Conservation (phyloP, 1,284 basidiomycete genomes). For the Pseudozyma flocculosa region DNA sequence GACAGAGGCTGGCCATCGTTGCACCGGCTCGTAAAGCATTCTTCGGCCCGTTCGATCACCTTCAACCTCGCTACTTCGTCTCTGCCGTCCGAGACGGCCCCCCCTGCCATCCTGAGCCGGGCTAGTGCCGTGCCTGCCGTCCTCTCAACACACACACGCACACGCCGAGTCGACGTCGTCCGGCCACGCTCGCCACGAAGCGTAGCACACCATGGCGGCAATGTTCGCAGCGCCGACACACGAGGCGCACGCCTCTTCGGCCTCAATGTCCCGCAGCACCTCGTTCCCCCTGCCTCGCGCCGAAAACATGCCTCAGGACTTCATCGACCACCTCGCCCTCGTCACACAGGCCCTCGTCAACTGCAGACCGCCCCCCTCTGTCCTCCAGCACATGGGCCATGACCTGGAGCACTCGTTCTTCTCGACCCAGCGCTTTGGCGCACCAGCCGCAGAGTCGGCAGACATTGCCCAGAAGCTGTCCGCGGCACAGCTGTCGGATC, state of each 20-base stretch:
- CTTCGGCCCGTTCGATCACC: too few species aligned
- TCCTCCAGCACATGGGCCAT: conserved; percentile 23
- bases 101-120: too few species aligned
- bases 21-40: too few species aligned
- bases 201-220: background rate
- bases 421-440: background rate
- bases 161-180: too few species aligned
- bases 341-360: conserved; percentile 46
- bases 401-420: conserved; percentile 3
- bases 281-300: conserved; percentile 40
- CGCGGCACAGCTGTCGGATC: too few species aligned
- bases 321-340: conserved; percentile 49
- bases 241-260: background rate
- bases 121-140: too few species aligned
- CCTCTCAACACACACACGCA: too few species aligned
- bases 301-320: conserved; percentile 39
- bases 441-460: too few species aligned
- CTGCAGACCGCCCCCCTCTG: conserved; percentile 30
- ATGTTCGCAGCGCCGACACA: background rate
- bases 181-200: too few species aligned
- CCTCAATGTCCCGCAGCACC: conserved; percentile 36
- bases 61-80: too few species aligned
- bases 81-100: too few species aligned
- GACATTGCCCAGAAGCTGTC: conserved; percentile 3
- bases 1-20: too few species aligned